Evolutionary conservation across 1,284 basidiomycete species (phyloP).

Genomic region (Agroathelia rolfsii): DNA sequence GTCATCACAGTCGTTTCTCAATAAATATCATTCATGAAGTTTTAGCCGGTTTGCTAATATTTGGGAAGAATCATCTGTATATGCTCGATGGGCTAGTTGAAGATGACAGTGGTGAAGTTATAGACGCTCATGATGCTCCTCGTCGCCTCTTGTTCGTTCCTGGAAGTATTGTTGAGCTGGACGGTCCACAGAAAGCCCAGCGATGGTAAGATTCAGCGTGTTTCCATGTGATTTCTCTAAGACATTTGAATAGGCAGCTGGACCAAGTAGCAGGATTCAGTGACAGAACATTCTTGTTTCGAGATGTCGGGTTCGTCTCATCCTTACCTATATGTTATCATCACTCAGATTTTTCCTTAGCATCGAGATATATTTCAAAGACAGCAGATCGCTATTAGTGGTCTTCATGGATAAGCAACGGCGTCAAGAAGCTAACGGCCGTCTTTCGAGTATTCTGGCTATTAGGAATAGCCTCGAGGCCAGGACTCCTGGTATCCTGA

Average conservation of each 20-base stretch:
- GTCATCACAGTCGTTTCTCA: slow-evolving; percentile 1
- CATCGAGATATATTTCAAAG: slow-evolving; percentile 85
- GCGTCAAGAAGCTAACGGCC: slow-evolving; percentile 54
- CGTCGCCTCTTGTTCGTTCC: slow-evolving; percentile 77
- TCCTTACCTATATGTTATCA: slow-evolving; percentile 5
- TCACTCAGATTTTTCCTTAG: slow-evolving; percentile 26
- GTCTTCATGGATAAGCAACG: slow-evolving; percentile 68
- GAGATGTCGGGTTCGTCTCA: slow-evolving; percentile 72
- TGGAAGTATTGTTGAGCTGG: slow-evolving; percentile 73
- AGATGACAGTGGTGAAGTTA: slow-evolving; percentile 78
- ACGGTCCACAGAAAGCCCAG: slow-evolving; percentile 66
- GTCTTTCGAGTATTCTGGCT: slow-evolving; percentile 39
- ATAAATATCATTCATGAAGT: slow-evolving; percentile 9
- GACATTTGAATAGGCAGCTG: slow-evolving; percentile 50
- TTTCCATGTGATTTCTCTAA: slow-evolving; percentile 4
- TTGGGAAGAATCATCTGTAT: slow-evolving; percentile 80
- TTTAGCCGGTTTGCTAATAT: slow-evolving; percentile 79
- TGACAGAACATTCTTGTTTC: slow-evolving; percentile 80
- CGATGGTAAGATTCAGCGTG: slow-evolving; percentile 48
- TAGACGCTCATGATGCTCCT: slow-evolving; percentile 83
- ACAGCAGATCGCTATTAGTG: slow-evolving; percentile 73
- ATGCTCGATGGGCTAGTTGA: slow-evolving; percentile 92
- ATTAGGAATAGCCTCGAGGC: slow-evolving; percentile 28
- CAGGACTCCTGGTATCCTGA: slow-evolving; percentile 34
- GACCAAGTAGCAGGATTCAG: slow-evolving; percentile 71